These are phyloP conservation scores for Kappamyces sp. DNA, from an alignment of 192 early-diverging fungal species.

Conservation along the genomic window DNA sequence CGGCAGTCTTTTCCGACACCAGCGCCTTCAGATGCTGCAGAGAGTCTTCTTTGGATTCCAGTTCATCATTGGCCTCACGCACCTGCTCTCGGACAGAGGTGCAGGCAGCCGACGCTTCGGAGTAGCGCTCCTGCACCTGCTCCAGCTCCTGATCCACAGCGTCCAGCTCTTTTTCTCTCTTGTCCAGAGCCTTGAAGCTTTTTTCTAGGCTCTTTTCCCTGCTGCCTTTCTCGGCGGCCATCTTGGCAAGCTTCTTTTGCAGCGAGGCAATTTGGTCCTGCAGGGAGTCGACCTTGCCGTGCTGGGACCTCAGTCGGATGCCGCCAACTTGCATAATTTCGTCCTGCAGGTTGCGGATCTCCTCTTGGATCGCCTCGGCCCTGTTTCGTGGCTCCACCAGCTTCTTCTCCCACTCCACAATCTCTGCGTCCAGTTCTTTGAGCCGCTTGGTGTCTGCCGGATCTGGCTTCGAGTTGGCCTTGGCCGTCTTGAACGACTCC, in stretches of 20 bases:
- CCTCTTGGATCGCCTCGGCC: slow-evolving; percentile 55
- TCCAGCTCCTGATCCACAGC: slow-evolving; percentile 60
- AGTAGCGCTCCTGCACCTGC: slow-evolving; percentile 41
- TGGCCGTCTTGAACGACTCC: slow-evolving; percentile 13
- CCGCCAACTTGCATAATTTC: slow-evolving; percentile 90
- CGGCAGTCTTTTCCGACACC: slow-evolving; percentile 36
- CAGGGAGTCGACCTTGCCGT: slow-evolving; percentile 74
- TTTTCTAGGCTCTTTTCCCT: slow-evolving; percentile 71
- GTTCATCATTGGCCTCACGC: not conserved
- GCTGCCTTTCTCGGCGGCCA: slow-evolving; percentile 65
- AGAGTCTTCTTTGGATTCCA: slow-evolving; percentile 23
- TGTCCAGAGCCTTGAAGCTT: slow-evolving; percentile 55
- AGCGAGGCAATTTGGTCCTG: slow-evolving; percentile 66
- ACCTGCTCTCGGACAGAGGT: not conserved
- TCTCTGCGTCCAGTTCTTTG: slow-evolving; percentile 27
- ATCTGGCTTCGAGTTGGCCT: slow-evolving; percentile 44
- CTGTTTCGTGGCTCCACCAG: slow-evolving; percentile 42
- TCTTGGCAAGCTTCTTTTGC: slow-evolving; percentile 66
- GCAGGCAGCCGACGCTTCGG: slow-evolving; percentile 16
- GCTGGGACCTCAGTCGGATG: slow-evolving; percentile 78
- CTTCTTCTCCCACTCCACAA: slow-evolving; percentile 14
- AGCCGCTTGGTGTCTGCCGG: slow-evolving; percentile 46
- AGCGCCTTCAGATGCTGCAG: slow-evolving; percentile 31
- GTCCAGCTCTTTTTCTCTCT: slow-evolving; percentile 58
- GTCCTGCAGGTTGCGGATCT: slow-evolving; percentile 77